Base-by-base conservation (phyloP, 78 protist genomes). In the Speleostelium caveatum region DNA sequence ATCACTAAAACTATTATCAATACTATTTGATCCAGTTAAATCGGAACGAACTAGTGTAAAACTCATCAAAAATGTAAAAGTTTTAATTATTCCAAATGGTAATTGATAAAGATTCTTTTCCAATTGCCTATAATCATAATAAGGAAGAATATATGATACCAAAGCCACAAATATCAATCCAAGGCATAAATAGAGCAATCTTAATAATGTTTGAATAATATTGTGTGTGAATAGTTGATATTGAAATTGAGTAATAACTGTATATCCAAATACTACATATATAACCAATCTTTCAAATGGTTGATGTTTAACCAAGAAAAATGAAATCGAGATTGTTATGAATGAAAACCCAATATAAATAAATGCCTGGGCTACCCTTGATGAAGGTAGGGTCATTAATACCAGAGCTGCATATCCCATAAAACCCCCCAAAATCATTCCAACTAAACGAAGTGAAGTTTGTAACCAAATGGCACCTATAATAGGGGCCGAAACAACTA, bases 331-430 rank as follows among this genome's bases (percentile, higher is more conserved):
- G 8, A 65, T 65, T 65, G 73, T 65, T 36, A 65, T 36, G n/a
- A 65, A 65, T 22, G 73, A 65, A 22, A 65, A 65, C 2, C 73
- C 73, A 65, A 65, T 65, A 32, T 35, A 65, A 65, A 65, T n/a
- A 38, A 65, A 65, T 10, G 73, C 73, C 36, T 65, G 73, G 1
- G 30, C 42, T 22, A 65, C 73, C 10, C 73, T 65, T n/a, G 73
- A 28, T 22, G 12, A 7, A 28, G 28, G 35, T 36, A 65, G 36
- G 36, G 35, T 21, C 73, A 65, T 65, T 35, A 65, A n/a, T 6
- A 65, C 73, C 73, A 65, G 36, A n/a, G 73, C 73, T 0, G 73
- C 55, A 65, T 65, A 65, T 10, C 73, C 73, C 73, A 65, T 65
- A n/a, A 65, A 65, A 8, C 73, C 73, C 10, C 73, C 73, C 2